phyloP scores from a whole-genome alignment of 2,329 filamentous ascomycete species.

The Calonectria hawksworthii region DNA sequence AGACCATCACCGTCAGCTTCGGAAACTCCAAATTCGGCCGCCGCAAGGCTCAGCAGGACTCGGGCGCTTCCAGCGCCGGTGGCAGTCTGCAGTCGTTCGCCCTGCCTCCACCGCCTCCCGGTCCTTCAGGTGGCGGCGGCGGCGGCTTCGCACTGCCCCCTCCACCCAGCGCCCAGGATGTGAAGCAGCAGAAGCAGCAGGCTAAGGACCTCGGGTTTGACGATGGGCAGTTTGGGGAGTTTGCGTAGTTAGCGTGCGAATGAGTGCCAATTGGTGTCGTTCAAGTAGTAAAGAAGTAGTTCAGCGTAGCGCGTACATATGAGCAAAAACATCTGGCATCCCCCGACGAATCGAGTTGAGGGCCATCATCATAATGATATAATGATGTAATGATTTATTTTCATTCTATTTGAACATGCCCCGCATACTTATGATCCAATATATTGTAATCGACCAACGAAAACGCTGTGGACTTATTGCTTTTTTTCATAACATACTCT shows the following conservation, averaged over 20 bases:
- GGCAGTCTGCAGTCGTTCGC: conserved; percentile 72
- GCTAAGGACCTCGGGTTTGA: conserved; percentile 83
- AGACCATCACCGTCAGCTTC: conserved; percentile 88
- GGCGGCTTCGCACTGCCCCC: conserved; percentile 71
- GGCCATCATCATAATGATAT: conserved; percentile 22
- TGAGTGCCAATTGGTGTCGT: not conserved
- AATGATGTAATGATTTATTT: conserved; percentile 25
- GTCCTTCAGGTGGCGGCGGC: conserved; percentile 53
- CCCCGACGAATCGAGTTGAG: conserved; percentile 10
- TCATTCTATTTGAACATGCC: not conserved
- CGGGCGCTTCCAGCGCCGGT: conserved; percentile 38
- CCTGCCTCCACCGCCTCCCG: conserved; percentile 77
- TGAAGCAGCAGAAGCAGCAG: conserved; percentile 71
- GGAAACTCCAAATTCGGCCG: conserved; percentile 67
- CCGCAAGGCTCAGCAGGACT: conserved; percentile 57
- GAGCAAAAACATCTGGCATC: conserved; percentile 15
- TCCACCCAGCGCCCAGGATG: conserved; percentile 73
- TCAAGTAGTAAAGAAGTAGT: conserved; percentile 17
- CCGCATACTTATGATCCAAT: not conserved
- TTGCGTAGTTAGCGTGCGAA: conserved; percentile 63
- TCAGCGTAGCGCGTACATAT: conserved; percentile 25
- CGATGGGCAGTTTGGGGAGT: conserved; percentile 90
- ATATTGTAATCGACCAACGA: not conserved
- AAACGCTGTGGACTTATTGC: not conserved
- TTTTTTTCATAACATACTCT: conserved; percentile 3